Evolutionary conservation across 352 stramenopile genomes (phyloP), one percentile per base, ranked within the genome.

Genomic region (Pythium sp.): DNA sequence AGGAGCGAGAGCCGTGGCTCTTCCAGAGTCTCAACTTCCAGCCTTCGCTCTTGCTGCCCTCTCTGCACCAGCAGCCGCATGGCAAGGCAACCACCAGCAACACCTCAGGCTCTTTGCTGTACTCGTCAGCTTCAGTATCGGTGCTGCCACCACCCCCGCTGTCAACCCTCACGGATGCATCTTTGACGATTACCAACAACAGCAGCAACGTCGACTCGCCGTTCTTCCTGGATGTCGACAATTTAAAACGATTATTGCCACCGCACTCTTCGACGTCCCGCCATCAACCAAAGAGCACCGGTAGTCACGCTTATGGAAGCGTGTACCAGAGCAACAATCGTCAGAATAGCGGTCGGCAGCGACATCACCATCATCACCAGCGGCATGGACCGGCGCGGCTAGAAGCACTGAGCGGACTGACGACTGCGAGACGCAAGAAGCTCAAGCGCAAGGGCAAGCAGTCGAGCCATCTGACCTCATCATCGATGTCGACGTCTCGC

Each of bases 201-300:
- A 58, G 49, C 46, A 69, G 20, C 36, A 72, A 7, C 7, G 26
- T 22, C n/a, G 43, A 56, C 43, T 75, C 75, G n/a, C 68, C 84
- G 20, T 93, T 93, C 53, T 91, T 89, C 72, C 68, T 93, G 57
- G 81, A 93, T 24, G 70, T 84, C 47, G 68, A 89, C 26, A 89
- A 78, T 38, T 73, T 93, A 22, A 85, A 84, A 46, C 88, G 77
- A 53, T 72, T 93, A 28, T 49, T 91, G 1, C 82, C 82, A 28
- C 64, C 64, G 3, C 30, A 20, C 64, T 32, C 69, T 54, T 30
- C 76, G 58, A 7, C 70, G 70, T 47, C 74, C 54, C 62, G 65
- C 51, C 20, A 34, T 67, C 55, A 63, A 47, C 58, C 64, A 22
- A 66, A 65, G 36, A 71, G 67, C 12, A 56, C 43, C 5, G 47